phyloP scores from a whole-genome alignment of 805 yeast species.

The Kuraishia piskuri region DNA sequence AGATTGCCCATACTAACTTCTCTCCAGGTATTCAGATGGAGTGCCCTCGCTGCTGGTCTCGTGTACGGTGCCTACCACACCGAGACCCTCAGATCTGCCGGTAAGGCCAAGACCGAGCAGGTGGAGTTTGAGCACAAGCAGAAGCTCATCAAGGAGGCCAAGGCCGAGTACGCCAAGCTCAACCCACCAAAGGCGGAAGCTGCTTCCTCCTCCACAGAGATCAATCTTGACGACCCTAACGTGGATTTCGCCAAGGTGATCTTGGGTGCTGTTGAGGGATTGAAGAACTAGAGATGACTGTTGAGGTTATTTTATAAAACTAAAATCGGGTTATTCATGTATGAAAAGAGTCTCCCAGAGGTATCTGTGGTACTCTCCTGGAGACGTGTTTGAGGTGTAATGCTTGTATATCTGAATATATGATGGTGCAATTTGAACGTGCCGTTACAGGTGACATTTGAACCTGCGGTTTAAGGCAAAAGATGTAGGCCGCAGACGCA shows the following conservation, averaged over 20 bases:
- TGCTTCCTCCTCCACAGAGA: constrained; percentile 19
- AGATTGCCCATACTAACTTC: not conserved
- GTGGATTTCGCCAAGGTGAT: constrained; percentile 73
- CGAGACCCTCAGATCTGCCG: constrained; percentile 52
- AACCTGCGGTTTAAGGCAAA: too few relatives aligned
- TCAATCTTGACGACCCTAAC: constrained; percentile 83
- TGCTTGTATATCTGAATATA: not conserved
- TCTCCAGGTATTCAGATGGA: constrained; percentile 80
- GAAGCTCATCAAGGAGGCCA: constrained; percentile 80
- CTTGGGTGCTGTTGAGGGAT: constrained; percentile 53
- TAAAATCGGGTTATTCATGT: not conserved
- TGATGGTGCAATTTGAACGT: not conserved
- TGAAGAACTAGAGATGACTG: constrained; percentile 18
- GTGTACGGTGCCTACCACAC: constrained; percentile 86
- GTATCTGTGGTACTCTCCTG: too few relatives aligned
- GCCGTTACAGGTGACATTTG: too few relatives aligned
- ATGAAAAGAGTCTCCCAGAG: too few relatives aligned
- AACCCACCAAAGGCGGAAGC: constrained; percentile 16
- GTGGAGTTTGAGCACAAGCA: constrained; percentile 55
- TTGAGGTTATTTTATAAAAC: too few relatives aligned
- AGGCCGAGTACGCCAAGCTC: constrained; percentile 74
- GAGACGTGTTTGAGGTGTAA: not conserved
- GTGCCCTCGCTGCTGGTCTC: constrained; percentile 83
- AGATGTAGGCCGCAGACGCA: too few relatives aligned
- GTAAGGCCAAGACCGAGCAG: constrained; percentile 47